Evolutionary conservation across 1,284 basidiomycete genomes (phyloP), one percentile per base, ranked within the genome.

Genomic region (Ganoderma resinaceum): DNA sequence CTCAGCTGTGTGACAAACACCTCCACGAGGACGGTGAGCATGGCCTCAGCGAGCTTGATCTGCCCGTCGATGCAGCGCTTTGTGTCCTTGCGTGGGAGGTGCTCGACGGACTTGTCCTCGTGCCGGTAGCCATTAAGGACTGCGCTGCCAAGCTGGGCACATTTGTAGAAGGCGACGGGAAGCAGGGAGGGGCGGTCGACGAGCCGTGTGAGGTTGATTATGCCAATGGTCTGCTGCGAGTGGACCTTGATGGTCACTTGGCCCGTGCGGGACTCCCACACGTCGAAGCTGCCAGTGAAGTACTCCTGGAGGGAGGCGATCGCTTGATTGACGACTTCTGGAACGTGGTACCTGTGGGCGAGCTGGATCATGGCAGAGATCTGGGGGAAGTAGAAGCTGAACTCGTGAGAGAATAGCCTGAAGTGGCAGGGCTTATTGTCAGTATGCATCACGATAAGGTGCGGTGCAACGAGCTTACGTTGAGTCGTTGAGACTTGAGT

Each of bases 201-300:
- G 12, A 53, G 29, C 26, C 49, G 8, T 2, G 49, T 14, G 26
- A 31, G 43, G 43, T 46, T 46, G n/a, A 46, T 23, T 7, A 46
- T 23, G 20, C 43, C 43, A n/a, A 46, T 46, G 43, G 43, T n/a
- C 43, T 53, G 49, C 12, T 12, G 26, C 4, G 26, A 3, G 5
- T 16, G n/a, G 4, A 46, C 6, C 43, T 23, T 23, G n/a, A n/a
- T n/a, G 0, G 1, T 23, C 6, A 7, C n/a, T 7, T 7, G 7
- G 43, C 1, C 8, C 0, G n/a, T 11, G 43, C 11, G 42, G 16
- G 52, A 14, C 64, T 42, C 42, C 42, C 42, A 46, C 20, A 37
- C 33, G 49, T 66, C 65, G 46, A 66, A 42, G 29, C 33, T 52
- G 61, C 46, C 42, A 1, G 61, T 23, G 46, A 31, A 62, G 31